These are phyloP conservation scores for Fusarium penzigii DNA, from an alignment of 2,329 filamentous ascomycete species.

Conservation along the genomic window DNA sequence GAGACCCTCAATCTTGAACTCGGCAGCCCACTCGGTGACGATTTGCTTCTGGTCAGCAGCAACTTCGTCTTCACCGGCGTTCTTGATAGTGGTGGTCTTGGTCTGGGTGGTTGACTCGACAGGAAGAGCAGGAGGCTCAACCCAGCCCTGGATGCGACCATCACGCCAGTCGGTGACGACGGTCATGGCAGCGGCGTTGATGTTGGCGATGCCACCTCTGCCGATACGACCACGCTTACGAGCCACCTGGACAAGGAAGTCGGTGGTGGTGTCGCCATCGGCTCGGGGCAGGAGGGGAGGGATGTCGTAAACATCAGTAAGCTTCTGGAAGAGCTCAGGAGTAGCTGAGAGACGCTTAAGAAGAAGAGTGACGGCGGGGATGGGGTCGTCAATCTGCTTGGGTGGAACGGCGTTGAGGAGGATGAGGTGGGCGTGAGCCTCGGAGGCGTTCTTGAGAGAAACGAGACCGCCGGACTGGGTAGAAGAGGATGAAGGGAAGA, in stretches of 20 bases:
- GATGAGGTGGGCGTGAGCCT: slow-evolving; percentile 81
- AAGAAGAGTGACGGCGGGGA: slow-evolving; percentile 85
- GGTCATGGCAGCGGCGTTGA: slow-evolving; percentile 83
- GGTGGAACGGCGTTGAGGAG: slow-evolving; percentile 90
- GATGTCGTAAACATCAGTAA: slow-evolving; percentile 82
- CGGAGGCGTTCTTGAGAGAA: slow-evolving; percentile 60
- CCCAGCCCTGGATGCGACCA: slow-evolving; percentile 91
- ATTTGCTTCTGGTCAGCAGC: slow-evolving; percentile 77
- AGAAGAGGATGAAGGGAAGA: slow-evolving; percentile 72
- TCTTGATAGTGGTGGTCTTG: slow-evolving; percentile 37
- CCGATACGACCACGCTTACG: slow-evolving; percentile 88
- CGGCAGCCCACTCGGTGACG: slow-evolving; percentile 88
- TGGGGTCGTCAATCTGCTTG: slow-evolving; percentile 89
- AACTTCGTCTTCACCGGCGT: slow-evolving; percentile 45
- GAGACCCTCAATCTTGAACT: slow-evolving; percentile 92
- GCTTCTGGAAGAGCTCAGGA: slow-evolving; percentile 72
- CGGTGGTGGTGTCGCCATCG: slow-evolving; percentile 76
- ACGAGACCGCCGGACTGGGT: slow-evolving; percentile 43
- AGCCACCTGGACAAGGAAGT: slow-evolving; percentile 94
- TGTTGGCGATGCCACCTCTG: slow-evolving; percentile 86
- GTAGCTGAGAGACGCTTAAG: slow-evolving; percentile 76
- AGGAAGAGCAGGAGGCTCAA: slow-evolving; percentile 70
- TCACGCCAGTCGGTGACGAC: slow-evolving; percentile 98
- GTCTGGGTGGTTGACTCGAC: slow-evolving; percentile 43
- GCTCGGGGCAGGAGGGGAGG: slow-evolving; percentile 72